Evolutionary conservation across 495 filamentous ascomycete genomes (phyloP), one percentile per base, ranked within the genome.

Genomic region (Corynascus novoguineensis): DNA sequence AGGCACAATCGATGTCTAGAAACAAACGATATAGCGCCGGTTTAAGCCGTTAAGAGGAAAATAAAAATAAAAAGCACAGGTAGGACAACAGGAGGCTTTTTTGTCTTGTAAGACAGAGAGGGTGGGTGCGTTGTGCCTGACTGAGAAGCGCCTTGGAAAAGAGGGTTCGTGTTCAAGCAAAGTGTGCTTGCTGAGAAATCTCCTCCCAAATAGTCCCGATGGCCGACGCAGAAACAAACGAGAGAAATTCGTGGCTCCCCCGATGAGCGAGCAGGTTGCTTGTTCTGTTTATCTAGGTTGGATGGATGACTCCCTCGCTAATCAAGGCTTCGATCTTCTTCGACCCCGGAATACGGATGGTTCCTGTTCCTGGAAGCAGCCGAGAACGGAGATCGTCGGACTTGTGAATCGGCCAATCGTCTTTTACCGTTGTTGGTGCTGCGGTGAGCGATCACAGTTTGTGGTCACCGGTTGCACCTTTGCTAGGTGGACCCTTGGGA

Each of bases 331-430:
- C 29, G 47, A 47, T 27, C 46, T n/a, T 31, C 12, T 21, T 32
- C 49, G 21, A 58, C 40, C 29, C 55, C 47, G 47, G 55, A 34
- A n/a, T 56, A 12, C 35, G 46, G 29, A 42, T 22, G 50, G 45
- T 55, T 53, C 48, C 50, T 50, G 45, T 55, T 53, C 48, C 50
- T 50, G 42, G 48, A 58, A 58, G 60, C 42, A 61, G 59, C 68
- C 68, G 68, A 67, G 66, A 71, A 66, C 68, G 66, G 68, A 71
- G 68, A 71, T 64, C 66, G 56, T 57, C 56, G 48, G 44, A 51
- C 38, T 52, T 42, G 47, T 25, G 27, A 27, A 2, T 32, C 37
- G 34, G 50, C 68, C 68, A 71, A 71, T 71, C 60, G 59, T 71
- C 66, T 68, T 68, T 70, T 61, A 70, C 68, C 46, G 61, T 64